phyloP scores from a whole-genome alignment of 345 rosid genomes.

The Populus pruinosa region DNA sequence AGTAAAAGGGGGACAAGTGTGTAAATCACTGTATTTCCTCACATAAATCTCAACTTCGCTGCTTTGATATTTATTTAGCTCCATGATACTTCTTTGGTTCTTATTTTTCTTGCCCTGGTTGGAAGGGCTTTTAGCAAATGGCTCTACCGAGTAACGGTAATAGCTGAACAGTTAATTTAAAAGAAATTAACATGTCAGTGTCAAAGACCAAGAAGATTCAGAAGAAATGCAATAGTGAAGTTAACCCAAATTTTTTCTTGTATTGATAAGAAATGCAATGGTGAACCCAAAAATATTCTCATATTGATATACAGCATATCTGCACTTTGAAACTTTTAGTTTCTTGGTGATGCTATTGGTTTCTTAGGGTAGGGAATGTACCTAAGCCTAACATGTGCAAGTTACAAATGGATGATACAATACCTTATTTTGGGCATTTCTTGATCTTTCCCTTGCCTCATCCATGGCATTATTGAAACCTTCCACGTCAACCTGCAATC shows the following conservation, averaged over 20 bases:
- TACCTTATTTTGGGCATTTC: conserved; percentile 88
- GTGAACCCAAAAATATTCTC: background rate
- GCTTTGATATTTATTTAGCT: background rate
- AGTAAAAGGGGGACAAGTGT: conserved; percentile 10
- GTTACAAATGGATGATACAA: background rate
- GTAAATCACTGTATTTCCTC: background rate
- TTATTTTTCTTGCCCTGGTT: background rate
- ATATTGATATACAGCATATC: background rate
- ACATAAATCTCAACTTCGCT: background rate
- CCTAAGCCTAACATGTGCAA: background rate
- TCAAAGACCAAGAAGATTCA: background rate
- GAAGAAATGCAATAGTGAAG: background rate
- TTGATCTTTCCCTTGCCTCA: conserved; percentile 90
- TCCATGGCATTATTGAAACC: conserved; percentile 84
- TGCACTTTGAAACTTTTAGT: background rate
- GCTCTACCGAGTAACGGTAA: background rate
- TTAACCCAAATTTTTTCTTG: background rate
- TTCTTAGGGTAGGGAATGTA: too few relatives aligned
- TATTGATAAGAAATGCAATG: background rate
- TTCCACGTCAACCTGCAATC: conserved; percentile 71
- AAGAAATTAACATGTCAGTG: background rate
- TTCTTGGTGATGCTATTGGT: background rate
- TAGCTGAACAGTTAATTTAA: background rate
- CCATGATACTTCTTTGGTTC: background rate
- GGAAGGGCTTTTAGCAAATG: background rate